These are phyloP conservation scores for Gleditsia sinensis DNA, from an alignment of 306 rosid species.

Conservation along the genomic window DNA sequence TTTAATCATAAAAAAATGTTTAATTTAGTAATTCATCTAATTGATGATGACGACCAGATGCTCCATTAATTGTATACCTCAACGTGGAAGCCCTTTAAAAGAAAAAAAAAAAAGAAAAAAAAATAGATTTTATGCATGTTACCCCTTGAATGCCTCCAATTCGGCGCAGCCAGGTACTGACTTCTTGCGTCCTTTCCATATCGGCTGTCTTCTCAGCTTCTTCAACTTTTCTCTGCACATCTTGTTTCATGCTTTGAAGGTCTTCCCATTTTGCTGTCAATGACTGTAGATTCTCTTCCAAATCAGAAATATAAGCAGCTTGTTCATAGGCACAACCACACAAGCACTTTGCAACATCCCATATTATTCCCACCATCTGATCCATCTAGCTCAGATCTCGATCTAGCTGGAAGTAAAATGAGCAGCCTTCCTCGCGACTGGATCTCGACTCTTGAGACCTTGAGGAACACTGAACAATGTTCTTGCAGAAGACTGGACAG, in stretches of 20 bases:
- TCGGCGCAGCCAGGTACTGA: not conserved
- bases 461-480: too few relatives aligned
- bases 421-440: too few relatives aligned
- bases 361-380: not conserved
- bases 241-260: not conserved
- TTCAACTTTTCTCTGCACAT: not conserved
- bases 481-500: too few relatives aligned
- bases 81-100: too few relatives aligned
- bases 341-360: not conserved
- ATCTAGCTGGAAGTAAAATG: too few relatives aligned
- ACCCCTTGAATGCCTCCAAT: not conserved
- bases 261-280: not conserved
- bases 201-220: not conserved
- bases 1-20: too few relatives aligned
- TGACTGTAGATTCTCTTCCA: not conserved
- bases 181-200: not conserved
- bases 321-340: not conserved
- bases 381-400: too few relatives aligned
- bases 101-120: too few relatives aligned
- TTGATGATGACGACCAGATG: too few relatives aligned
- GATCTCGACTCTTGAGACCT: too few relatives aligned
- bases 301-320: not conserved
- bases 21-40: too few relatives aligned
- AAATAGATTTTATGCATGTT: not conserved
- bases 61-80: too few relatives aligned